Percentiles rank a stretch among this genome's conserved stretches.
These are phyloP conservation scores for Tubosaeta sp. DNA, from an alignment of 768 basidiomycete species.

Conservation along the genomic window DNA sequence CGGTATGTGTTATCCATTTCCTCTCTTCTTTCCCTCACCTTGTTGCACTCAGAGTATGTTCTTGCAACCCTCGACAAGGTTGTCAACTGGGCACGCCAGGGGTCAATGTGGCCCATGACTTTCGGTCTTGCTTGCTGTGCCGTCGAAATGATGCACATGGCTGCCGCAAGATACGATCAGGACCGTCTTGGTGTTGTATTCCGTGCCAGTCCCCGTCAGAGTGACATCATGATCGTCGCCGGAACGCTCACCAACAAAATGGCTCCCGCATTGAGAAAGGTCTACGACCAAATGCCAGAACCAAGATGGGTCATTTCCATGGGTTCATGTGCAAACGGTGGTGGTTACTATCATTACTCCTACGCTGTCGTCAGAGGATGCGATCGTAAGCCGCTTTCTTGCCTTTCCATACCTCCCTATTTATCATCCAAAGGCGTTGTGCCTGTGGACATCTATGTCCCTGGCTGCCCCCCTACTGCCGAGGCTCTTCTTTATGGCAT, in stretches of 20 bases:
- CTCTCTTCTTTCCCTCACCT: neutral
- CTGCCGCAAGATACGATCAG: conserved; percentile 97
- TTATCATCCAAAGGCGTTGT: conserved; percentile 67
- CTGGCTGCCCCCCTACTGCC: conserved; percentile 93
- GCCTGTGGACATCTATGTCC: conserved; percentile 97
- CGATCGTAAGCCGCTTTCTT: conserved; percentile 63
- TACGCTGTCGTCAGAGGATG: conserved; percentile 99
- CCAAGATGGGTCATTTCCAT: conserved; percentile 99
- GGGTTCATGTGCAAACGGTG: conserved; percentile 99
- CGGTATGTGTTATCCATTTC: conserved; percentile 44
- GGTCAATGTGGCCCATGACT: conserved; percentile 99
- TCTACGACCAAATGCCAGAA: conserved; percentile 98
- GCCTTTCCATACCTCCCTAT: conserved; percentile 9
- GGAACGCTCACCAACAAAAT: conserved; percentile 99
- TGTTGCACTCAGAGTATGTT: conserved; percentile 72
- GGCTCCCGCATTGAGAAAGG: conserved; percentile 96
- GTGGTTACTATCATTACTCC: conserved; percentile 96
- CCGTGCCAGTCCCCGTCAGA: conserved; percentile 97
- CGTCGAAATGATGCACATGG: conserved; percentile 99
- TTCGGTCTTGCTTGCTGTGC: conserved; percentile 98
- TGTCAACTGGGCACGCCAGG: conserved; percentile 95
- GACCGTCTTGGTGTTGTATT: conserved; percentile 96
- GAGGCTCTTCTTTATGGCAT: conserved; percentile 96
- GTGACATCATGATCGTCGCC: conserved; percentile 98
- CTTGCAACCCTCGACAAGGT: conserved; percentile 95